A percentile compares a stretch with the other conserved stretches of the same genome.
These are phyloP conservation scores for Mucor lusitanicus DNA, from an alignment of 371 early-diverging fungal species.

Conservation along the genomic window DNA sequence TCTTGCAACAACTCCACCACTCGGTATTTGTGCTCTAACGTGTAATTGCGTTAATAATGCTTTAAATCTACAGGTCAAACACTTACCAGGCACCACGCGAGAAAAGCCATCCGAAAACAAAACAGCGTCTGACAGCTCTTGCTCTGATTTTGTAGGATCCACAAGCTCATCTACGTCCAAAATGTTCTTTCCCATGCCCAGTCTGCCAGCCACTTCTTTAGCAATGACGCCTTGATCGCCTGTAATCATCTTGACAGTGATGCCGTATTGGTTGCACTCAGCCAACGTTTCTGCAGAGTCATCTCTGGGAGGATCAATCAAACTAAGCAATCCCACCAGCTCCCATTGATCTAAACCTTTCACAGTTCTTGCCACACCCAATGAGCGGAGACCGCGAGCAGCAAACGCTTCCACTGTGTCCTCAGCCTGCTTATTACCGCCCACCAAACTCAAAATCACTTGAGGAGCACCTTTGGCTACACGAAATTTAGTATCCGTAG, in stretches of 20 bases:
- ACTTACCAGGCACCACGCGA: conserved; percentile 66
- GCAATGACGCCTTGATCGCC: conserved; percentile 90
- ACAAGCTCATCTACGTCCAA: conserved; percentile 66
- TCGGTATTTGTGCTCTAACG: conserved; percentile 58
- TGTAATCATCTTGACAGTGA: conserved; percentile 91
- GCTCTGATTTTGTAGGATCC: conserved; percentile 60
- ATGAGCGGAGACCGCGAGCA: conserved; percentile 71
- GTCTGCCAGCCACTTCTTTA: conserved; percentile 71
- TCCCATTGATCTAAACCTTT: conserved; percentile 57
- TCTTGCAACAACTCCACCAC: conserved; percentile 59
- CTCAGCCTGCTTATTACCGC: conserved; percentile 56
- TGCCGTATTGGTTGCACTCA: conserved; percentile 77
- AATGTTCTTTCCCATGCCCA: conserved; percentile 64
- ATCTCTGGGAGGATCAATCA: conserved; percentile 84
- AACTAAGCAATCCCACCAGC: conserved; percentile 62
- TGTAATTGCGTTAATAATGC: neutral
- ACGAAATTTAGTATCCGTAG: conserved; percentile 69
- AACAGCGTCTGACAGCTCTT: conserved; percentile 73
- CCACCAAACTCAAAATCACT: conserved; percentile 59
- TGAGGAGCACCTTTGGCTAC: conserved; percentile 69
- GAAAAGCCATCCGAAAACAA: conserved; percentile 81
- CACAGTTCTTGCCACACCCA: conserved; percentile 66
- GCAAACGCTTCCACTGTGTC: conserved; percentile 63
- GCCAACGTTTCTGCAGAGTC: conserved; percentile 77
- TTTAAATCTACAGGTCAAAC: neutral